Evolutionary conservation across 1,284 basidiomycete species (phyloP).

Genomic region (Volvariella volvacea): DNA sequence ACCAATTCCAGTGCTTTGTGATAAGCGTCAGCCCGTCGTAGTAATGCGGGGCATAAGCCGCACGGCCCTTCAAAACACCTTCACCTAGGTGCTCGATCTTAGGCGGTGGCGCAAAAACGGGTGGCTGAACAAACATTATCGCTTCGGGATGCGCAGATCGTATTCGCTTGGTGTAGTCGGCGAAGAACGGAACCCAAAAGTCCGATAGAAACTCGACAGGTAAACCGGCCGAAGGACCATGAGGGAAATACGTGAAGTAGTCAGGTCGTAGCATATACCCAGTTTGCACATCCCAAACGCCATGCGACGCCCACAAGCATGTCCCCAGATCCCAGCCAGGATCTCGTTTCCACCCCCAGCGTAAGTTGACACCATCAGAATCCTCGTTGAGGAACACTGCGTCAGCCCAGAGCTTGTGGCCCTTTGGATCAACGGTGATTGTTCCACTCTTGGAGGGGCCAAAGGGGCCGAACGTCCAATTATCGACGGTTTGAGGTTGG

Average conservation of each 20-base stretch:
- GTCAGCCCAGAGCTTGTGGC: constrained; percentile 68
- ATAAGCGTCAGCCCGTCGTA: constrained; percentile 90
- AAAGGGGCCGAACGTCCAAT: constrained; percentile 76
- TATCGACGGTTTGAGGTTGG: constrained; percentile 75
- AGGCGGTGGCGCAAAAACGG: constrained; percentile 84
- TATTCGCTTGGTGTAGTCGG: constrained; percentile 59
- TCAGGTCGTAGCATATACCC: constrained; percentile 66
- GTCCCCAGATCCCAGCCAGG: constrained; percentile 74
- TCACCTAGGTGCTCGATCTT: constrained; percentile 44
- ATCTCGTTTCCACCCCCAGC: constrained; percentile 81
- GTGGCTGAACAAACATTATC: constrained; percentile 88
- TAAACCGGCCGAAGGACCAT: constrained; percentile 15
- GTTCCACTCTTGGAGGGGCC: constrained; percentile 74
- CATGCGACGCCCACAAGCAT: constrained; percentile 91
- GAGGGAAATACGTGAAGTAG: constrained; percentile 66
- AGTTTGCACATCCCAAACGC: constrained; percentile 81
- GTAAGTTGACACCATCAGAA: constrained; percentile 40
- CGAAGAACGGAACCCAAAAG: constrained; percentile 81
- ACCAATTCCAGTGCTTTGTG: constrained; percentile 91
- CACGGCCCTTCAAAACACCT: constrained; percentile 61
- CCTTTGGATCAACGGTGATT: constrained; percentile 81
- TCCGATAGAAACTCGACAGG: constrained; percentile 70
- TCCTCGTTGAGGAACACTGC: constrained; percentile 24
- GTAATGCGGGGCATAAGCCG: constrained; percentile 83
- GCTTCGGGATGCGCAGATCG: constrained; percentile 75